These are phyloP conservation scores for Suhomyces sp. DNA, from an alignment of 805 yeast genomes.

Conservation along the genomic window DNA sequence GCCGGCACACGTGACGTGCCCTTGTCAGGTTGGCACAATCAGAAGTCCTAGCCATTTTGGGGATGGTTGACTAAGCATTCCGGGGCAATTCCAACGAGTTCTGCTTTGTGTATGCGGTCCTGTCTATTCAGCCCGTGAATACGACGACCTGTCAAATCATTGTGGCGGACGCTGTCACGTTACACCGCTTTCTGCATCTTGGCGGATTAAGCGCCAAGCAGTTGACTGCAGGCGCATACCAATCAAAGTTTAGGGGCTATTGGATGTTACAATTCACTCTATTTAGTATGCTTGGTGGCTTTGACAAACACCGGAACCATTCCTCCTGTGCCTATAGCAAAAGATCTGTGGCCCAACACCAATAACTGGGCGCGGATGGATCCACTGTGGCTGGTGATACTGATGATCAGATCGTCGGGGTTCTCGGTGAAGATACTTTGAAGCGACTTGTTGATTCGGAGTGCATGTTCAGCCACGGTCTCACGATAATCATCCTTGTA, in stretches of 20 bases:
- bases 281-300: constrained; percentile 20
- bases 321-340: constrained; percentile 53
- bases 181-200: not conserved
- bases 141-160: not conserved
- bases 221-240: not conserved
- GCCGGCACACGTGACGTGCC: not conserved
- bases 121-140: not conserved
- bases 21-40: not conserved
- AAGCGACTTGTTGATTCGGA: constrained; percentile 33
- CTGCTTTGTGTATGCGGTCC: not conserved
- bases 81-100: not conserved
- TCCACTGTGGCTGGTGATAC: constrained; percentile 53
- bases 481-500: constrained; percentile 40
- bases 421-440: constrained; percentile 31
- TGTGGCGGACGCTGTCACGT: not conserved
- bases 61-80: not conserved
- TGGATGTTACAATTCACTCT: not conserved
- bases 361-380: constrained; percentile 46
- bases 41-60: not conserved
- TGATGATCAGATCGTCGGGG: constrained; percentile 26
- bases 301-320: constrained; percentile 54
- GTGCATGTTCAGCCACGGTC: constrained; percentile 39
- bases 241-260: not conserved
- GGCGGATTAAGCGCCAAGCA: not conserved
- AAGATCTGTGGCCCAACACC: constrained; percentile 47